Percentiles rank a stretch among this genome's conserved stretches.
phyloP scores from a whole-genome alignment of 441 rosid species.

The Capsella rubella region DNA sequence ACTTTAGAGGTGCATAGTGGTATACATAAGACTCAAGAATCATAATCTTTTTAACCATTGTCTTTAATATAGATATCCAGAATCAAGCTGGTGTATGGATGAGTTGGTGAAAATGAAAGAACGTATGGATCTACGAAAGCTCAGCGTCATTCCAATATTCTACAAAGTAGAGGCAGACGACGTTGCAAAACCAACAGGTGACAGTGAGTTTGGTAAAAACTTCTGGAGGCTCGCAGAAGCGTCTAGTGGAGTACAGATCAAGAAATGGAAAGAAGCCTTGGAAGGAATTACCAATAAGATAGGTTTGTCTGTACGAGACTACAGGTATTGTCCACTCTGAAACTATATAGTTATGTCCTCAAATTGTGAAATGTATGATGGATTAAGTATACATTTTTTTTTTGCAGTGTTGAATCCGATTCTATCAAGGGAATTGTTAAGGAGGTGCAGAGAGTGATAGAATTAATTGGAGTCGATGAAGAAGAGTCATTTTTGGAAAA shows the following conservation, averaged over 20 bases:
- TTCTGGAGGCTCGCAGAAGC: not conserved
- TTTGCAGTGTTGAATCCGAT: too few relatives aligned
- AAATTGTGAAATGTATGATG: too few relatives aligned
- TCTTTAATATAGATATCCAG: slow-evolving; percentile 8
- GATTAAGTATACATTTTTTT: too few relatives aligned
- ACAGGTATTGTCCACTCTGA: too few relatives aligned
- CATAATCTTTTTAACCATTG: not conserved
- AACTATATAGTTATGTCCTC: too few relatives aligned
- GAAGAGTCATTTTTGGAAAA: too few relatives aligned
- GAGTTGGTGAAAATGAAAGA: slow-evolving; percentile 19
- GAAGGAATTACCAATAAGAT: not conserved
- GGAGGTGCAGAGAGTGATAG: too few relatives aligned
- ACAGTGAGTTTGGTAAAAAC: slow-evolving; percentile 14
- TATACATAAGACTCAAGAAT: not conserved
- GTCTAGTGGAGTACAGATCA: slow-evolving; percentile 6
- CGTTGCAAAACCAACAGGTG: not conserved
- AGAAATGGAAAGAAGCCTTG: slow-evolving; percentile 1
- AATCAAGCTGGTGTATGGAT: slow-evolving; percentile 8
- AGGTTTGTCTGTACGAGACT: not conserved
- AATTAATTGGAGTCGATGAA: too few relatives aligned
- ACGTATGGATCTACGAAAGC: not conserved
- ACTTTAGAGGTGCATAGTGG: too few relatives aligned
- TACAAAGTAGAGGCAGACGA: not conserved
- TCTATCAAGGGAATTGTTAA: too few relatives aligned
- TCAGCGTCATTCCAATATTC: slow-evolving; percentile 17